These are phyloP conservation scores for Candida sakaeoensis DNA, from an alignment of 805 yeast genomes.

Conservation along the genomic window DNA sequence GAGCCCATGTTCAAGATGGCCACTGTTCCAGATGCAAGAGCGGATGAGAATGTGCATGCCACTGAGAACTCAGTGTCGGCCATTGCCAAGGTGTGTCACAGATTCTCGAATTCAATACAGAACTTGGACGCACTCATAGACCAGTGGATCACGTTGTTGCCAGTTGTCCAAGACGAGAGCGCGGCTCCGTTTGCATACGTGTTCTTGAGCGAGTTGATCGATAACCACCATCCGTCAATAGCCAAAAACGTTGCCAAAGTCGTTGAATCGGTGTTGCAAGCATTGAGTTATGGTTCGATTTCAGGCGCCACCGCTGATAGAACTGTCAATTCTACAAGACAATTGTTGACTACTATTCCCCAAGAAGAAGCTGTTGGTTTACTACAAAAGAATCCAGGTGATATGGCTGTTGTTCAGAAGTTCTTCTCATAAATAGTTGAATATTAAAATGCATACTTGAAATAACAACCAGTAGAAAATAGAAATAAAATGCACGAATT, in stretches of 20 bases:
- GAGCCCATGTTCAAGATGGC: slow-evolving; percentile 72
- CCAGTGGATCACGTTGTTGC: slow-evolving; percentile 80
- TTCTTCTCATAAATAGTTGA: slow-evolving; percentile 41
- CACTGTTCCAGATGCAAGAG: slow-evolving; percentile 73
- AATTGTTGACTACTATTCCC: slow-evolving; percentile 60
- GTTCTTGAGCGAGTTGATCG: slow-evolving; percentile 70
- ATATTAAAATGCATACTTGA: neutral
- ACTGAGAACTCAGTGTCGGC: slow-evolving; percentile 84
- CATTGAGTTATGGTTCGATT: slow-evolving; percentile 63
- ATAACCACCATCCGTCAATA: slow-evolving; percentile 55
- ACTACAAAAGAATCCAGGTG: slow-evolving; percentile 59
- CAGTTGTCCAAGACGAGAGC: slow-evolving; percentile 77
- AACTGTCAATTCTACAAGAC: slow-evolving; percentile 59
- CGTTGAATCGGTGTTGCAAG: slow-evolving; percentile 69
- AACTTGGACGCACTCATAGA: slow-evolving; percentile 58
- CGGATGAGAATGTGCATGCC: slow-evolving; percentile 80
- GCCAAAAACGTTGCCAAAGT: slow-evolving; percentile 54
- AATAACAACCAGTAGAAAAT: neutral
- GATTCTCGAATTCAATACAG: slow-evolving; percentile 56
- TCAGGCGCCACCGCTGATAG: slow-evolving; percentile 69
- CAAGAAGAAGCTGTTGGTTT: slow-evolving; percentile 64
- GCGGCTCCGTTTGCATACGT: slow-evolving; percentile 84
- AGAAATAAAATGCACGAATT: neutral
- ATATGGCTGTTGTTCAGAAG: slow-evolving; percentile 49
- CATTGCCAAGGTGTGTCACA: slow-evolving; percentile 76